Conservation (phyloP, 371 early-diverging fungal species). For the Zancudomyces culisetae region DNA sequence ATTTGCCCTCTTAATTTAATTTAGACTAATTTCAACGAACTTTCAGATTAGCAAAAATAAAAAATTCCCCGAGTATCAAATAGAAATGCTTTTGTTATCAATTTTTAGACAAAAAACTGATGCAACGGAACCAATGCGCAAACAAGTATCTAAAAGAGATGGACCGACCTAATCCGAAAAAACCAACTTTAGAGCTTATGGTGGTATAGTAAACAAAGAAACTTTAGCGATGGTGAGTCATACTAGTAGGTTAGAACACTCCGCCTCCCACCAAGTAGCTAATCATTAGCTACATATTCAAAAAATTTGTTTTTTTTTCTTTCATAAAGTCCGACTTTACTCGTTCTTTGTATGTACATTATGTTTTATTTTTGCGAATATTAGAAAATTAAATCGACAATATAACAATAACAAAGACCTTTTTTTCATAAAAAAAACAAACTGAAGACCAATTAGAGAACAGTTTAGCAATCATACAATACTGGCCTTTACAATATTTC, state of each 20-base stretch:
- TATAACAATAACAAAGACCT: neutral
- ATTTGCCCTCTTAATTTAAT: too few species aligned
- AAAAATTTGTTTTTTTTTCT: neutral
- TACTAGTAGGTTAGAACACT: neutral
- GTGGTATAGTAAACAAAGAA: too few species aligned
- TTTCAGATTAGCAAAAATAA: too few species aligned
- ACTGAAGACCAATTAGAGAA: neutral
- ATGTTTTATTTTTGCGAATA: neutral
- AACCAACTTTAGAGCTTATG: too few species aligned
- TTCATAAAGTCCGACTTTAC: neutral
- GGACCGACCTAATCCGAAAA: too few species aligned
- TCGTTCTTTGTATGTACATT: neutral
- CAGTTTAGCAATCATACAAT: neutral
- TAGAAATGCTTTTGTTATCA: too few species aligned
- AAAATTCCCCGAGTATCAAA: too few species aligned
- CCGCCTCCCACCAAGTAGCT: too few species aligned
- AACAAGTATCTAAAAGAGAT: too few species aligned
- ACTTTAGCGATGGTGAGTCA: neutral
- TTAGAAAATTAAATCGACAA: neutral
- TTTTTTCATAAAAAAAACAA: conserved; percentile 1
- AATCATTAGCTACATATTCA: neutral
- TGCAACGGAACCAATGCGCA: too few species aligned
- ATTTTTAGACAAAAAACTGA: too few species aligned
- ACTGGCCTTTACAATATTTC: neutral
- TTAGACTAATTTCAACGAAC: too few species aligned